Base-by-base conservation (phyloP, 768 basidiomycete genomes). In the Rhodotorula taiwanensis region DNA sequence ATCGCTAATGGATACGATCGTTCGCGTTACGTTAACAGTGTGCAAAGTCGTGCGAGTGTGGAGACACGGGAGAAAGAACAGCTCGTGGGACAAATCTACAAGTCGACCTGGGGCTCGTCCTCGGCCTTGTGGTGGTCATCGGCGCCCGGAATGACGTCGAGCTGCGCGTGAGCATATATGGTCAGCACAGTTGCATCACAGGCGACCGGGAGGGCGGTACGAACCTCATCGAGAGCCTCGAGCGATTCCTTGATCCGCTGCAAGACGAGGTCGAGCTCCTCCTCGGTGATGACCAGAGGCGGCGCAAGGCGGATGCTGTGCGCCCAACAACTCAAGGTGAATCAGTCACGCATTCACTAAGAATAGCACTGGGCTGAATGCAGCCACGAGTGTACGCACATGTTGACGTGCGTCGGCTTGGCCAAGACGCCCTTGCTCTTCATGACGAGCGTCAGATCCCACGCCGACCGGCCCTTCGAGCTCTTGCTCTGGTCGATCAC, bases 331-430 rank as follows among this genome's bases (percentile, higher is more conserved):
- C 42, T 49, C 54, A 62, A 53, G n/a, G n/a, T 27, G 9, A 39
- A 31, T 30, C 33, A 55, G 52, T 41, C 48, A 34, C 30, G 44
- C 28, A 43, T 30, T 60, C 34, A 34, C 49, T 28, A 43, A 9
- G 42, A 34, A 41, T 20, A 27, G 56, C n/a, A n/a, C n/a, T n/a
- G n/a, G n/a, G n/a, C n/a, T n/a, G n/a, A n/a, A n/a, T n/a, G n/a
- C n/a, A n/a, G n/a, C n/a, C n/a, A n/a, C n/a, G n/a, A n/a, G n/a
- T n/a, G n/a, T n/a, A 80, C 89, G 71, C 71, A 93, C 90, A 89
- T 90, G 76, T 94, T 94, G 31, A 85, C 83, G 73, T 95, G 92
- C 0, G 94, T 97, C 18, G 95, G 93, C 80, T 99, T 98, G 33
- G 93, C 94, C 67, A 99, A 78, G 58, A 97, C 82, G 7, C 92